Base-by-base conservation (phyloP, 257 asterid genomes). In the Nicotiana attenuata region DNA sequence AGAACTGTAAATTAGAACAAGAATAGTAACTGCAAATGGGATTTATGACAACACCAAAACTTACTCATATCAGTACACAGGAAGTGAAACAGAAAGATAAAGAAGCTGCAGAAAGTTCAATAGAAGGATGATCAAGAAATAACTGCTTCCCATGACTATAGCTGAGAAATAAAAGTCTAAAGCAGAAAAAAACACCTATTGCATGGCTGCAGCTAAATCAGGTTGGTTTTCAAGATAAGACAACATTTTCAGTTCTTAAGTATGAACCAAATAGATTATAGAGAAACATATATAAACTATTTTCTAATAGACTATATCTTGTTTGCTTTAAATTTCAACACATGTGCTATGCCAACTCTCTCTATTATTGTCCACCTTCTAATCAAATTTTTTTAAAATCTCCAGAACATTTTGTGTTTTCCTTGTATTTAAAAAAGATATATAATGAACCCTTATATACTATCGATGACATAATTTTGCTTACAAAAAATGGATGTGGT, bases 51-150 rank as follows among this genome's bases (percentile, higher is more conserved):
- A 28, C 61, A 68, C 31, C 22, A 10, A 57, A 80, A 38, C 82
- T 60, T 87, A 94, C 97, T 89, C 65, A 94, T 91, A 87, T 92
- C 91, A 68, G 87, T 88, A 69, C 98, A 93, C 7, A 89, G 97
- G 97, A 83, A 88, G 88, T 69, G 93, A 88, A 85, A 35, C 66
- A 60, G 78, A 87, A 87, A 86, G 90, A 86, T 77, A 88, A 85
- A 90, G 88, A 83, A 91, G 84, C 87, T 85, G 86, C 85, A 94
- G 86, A 87, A 90, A 84, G 76, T 71, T 86, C 80, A 92, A 77
- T 10, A 89, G 31, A 81, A 88, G 16, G 50, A 84, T 20, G 76
- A 82, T 83, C 20, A 69, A 86, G 82, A 88, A 85, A 59, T 80
- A 35, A 77, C 83, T 65, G 80, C 91, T 60, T 82, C 88, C 90